These are phyloP conservation scores for Syncephalastrum monosporum DNA, from an alignment of 371 early-diverging fungal genomes.

Conservation along the genomic window DNA sequence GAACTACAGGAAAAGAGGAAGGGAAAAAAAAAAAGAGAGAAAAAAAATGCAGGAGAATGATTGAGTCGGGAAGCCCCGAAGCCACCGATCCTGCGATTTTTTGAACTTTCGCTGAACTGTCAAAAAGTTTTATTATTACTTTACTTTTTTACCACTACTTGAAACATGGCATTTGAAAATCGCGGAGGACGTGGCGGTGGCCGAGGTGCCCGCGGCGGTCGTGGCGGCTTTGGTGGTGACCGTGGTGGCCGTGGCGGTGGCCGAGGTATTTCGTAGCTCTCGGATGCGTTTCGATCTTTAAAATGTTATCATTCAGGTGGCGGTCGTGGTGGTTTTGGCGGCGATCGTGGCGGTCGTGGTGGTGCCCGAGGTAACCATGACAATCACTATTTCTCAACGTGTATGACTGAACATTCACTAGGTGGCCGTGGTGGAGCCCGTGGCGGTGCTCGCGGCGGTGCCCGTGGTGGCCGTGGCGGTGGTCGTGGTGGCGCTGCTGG, in stretches of 20 bases:
- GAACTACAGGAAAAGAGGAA: slow-evolving; percentile 2
- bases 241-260: slow-evolving; percentile 18
- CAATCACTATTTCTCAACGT: slow-evolving; percentile 27
- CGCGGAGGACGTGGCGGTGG: slow-evolving; percentile 8
- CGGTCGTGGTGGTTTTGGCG: slow-evolving; percentile 52
- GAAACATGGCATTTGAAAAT: slow-evolving; percentile 13
- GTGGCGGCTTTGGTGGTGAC: slow-evolving; percentile 17
- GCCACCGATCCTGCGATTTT: too few species aligned
- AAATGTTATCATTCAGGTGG: slow-evolving; percentile 16
- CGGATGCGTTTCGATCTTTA: too few species aligned
- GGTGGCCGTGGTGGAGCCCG: slow-evolving; percentile 31
- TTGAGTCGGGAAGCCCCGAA: too few species aligned
- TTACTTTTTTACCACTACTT: too few species aligned
- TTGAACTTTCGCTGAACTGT: too few species aligned
- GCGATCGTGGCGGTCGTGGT: slow-evolving; percentile 52
- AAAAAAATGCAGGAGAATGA: too few species aligned
- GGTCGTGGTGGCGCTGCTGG: slow-evolving; percentile 50
- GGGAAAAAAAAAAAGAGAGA: slow-evolving; percentile 1
- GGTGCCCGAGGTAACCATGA: slow-evolving; percentile 37
- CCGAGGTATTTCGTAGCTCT: slow-evolving; percentile 2
- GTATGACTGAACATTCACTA: slow-evolving; percentile 16
- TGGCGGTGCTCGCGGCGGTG: slow-evolving; percentile 43
- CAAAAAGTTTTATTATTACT: too few species aligned
- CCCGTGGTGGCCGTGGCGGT: slow-evolving; percentile 54
- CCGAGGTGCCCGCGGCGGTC: slow-evolving; percentile 13